Base-by-base conservation (phyloP, 2,329 filamentous ascomycete genomes). In the Aspergillus calidoustus region DNA sequence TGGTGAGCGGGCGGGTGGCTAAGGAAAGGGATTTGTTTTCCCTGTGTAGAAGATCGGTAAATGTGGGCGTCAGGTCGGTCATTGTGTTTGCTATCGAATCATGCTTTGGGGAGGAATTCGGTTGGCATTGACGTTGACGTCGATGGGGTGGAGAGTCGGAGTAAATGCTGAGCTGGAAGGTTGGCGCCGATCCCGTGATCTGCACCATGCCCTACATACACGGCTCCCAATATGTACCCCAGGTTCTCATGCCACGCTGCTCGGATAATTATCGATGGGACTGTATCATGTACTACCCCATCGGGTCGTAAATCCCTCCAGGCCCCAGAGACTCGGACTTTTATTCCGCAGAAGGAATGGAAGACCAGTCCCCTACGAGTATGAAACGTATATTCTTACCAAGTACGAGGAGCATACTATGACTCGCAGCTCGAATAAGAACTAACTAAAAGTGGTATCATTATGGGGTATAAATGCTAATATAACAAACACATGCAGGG, bases 61-160 rank as follows among this genome's bases (percentile, higher is more conserved):
- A 63, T 0, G 71, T 62, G 6, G 76, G 72, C 2, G 78, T 80
- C 13, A 81, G 68, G 61, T 81, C 77, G 17, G 78, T 76, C 79
- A 81, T 80, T 49, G 43, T 71, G 63, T 38, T 30, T 46, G 34
- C 49, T 49, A 47, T n/a, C n/a, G 50, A 23, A 47, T 44, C 54
- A 56, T 56, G 31, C 52, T 54, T 41, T 13, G 34, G 34, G 5
- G 34, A 13, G 15, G 34, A 41, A 41, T 41, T 41, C 34, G 34
- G 9, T 15, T 17, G 23, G 23, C 19, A 2, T 19, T 19, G 54
- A 41, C 56, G 54, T 58, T 52, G 54, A 52, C 44, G 57, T 55
- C 31, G 57, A 51, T n/a, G 30, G 38, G 6, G 41, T 55, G 58
- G 28, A 54, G 43, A 41, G 34, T 41, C 13, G 34, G 34, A 41